phyloP scores from a whole-genome alignment of 768 basidiomycete species.

The Calocybe cyanea region DNA sequence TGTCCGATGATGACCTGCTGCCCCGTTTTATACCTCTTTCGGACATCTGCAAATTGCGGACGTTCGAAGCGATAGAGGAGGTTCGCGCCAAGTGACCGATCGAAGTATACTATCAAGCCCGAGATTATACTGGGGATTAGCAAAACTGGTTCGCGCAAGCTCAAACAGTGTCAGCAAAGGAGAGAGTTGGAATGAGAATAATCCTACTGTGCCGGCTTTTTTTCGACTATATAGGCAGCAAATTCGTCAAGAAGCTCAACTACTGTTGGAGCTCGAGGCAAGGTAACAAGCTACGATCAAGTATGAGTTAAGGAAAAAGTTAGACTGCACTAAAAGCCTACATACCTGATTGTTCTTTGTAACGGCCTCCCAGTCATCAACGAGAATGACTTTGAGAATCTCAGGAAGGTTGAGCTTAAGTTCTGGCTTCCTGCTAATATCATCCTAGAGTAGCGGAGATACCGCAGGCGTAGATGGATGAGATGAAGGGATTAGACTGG shows the following conservation, averaged over 20 bases:
- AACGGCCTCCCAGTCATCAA: constrained; percentile 97
- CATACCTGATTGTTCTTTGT: constrained; percentile 90
- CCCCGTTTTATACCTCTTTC: constrained; percentile 70
- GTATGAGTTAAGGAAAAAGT: background rate
- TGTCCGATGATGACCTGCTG: constrained; percentile 60
- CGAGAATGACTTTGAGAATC: constrained; percentile 79
- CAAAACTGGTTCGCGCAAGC: constrained; percentile 64
- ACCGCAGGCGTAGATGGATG: background rate
- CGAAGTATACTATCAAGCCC: constrained; percentile 89
- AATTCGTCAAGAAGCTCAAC: constrained; percentile 76
- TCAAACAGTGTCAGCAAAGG: constrained; percentile 21
- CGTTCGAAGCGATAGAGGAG: constrained; percentile 94
- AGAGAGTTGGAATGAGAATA: constrained; percentile 16
- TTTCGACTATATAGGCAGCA: constrained; percentile 53
- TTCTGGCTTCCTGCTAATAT: constrained; percentile 75
- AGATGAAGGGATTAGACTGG: background rate
- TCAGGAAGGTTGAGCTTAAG: constrained; percentile 91
- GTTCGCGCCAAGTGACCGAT: constrained; percentile 84
- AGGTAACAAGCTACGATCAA: constrained; percentile 62
- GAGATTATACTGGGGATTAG: constrained; percentile 79
- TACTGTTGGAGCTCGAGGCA: constrained; percentile 81
- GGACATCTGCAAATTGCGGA: constrained; percentile 82
- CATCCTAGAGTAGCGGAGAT: constrained; percentile 49
- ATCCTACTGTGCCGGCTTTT: constrained; percentile 48
- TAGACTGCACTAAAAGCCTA: background rate